A percentile compares a stretch with the other conserved stretches of the same genome.
Conservation (phyloP, 768 basidiomycete species). For the Myochromella boudieri region DNA sequence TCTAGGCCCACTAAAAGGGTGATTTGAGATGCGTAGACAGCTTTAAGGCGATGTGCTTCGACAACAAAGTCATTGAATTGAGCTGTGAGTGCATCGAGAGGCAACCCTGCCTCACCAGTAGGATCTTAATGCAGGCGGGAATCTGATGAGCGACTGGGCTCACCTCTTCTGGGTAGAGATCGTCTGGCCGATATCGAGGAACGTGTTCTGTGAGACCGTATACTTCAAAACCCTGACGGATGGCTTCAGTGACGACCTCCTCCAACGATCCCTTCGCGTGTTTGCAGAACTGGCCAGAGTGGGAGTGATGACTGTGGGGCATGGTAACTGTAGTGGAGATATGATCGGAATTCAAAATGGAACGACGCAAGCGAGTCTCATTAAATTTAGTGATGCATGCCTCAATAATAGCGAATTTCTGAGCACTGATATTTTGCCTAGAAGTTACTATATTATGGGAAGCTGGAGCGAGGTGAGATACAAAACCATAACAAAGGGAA, state of each 20-base stretch:
- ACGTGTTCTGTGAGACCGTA: slow-evolving; percentile 94
- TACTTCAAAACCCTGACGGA: slow-evolving; percentile 71
- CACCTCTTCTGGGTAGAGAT: slow-evolving; percentile 98
- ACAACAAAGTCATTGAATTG: slow-evolving; percentile 75
- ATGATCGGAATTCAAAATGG: no score
- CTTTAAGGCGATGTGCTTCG: slow-evolving; percentile 79
- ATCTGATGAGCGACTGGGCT: slow-evolving; percentile 12
- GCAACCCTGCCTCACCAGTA: slow-evolving; percentile 49
- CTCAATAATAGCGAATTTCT: no score
- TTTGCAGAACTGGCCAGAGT: slow-evolving; percentile 92
- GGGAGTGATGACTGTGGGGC: slow-evolving; percentile 83
- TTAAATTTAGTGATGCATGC: no score
- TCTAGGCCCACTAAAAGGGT: slow-evolving; percentile 86
- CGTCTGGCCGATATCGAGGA: slow-evolving; percentile 76
- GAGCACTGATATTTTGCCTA: no score
- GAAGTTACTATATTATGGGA: no score
- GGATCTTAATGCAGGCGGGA: slow-evolving; percentile 11
- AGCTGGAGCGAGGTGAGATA: slow-evolving; percentile 8
- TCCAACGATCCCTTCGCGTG: slow-evolving; percentile 83
- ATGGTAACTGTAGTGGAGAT: slow-evolving; percentile 20
- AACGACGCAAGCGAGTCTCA: no score
- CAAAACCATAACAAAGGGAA: slow-evolving; percentile 1
- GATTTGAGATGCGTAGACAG: slow-evolving; percentile 61
- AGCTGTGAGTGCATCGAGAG: slow-evolving; percentile 46
- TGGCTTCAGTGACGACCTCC: slow-evolving; percentile 79